Conservation (phyloP, 768 basidiomycete species). For the Boletellus ananas region DNA sequence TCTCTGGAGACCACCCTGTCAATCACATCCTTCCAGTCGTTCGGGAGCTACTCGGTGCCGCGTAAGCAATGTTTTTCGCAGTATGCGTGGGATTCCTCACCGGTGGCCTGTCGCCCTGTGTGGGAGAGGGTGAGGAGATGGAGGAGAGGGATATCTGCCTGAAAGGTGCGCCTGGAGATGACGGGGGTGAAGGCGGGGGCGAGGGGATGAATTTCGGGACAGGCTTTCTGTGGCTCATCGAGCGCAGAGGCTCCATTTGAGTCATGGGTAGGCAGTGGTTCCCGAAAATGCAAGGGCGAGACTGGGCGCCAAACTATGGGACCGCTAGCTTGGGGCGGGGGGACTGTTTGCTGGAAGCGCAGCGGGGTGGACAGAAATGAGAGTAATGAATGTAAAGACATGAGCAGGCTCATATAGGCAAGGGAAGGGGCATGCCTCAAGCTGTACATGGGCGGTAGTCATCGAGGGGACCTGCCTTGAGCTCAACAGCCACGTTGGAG, state of each 20-base stretch:
- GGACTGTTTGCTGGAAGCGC: slow-evolving; percentile 17
- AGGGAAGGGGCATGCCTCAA: slow-evolving; percentile 25
- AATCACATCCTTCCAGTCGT: slow-evolving; percentile 36
- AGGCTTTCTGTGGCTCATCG: slow-evolving; percentile 68
- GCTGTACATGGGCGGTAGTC: slow-evolving; percentile 31
- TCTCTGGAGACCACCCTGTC: slow-evolving; percentile 32
- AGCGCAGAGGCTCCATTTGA: slow-evolving; percentile 27
- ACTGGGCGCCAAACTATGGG: slow-evolving; percentile 10
- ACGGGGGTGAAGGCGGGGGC: slow-evolving; percentile 43
- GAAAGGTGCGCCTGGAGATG: slow-evolving; percentile 33
- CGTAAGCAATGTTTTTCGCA: slow-evolving; percentile 4
- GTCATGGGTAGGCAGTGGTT: slow-evolving; percentile 21
- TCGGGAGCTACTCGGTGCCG: slow-evolving; percentile 24
- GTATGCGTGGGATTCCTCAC: slow-evolving; percentile 18
- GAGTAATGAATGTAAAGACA: slow-evolving; percentile 26
- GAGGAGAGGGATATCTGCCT: slow-evolving; percentile 30
- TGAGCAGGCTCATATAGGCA: slow-evolving; percentile 31
- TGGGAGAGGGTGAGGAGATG: slow-evolving; percentile 18
- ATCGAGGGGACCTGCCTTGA: slow-evolving; percentile 32
- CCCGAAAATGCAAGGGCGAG: slow-evolving; percentile 5
- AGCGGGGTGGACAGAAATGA: slow-evolving; percentile 27
- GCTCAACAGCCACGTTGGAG: slow-evolving; percentile 34
- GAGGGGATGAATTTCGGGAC: slow-evolving; percentile 66
- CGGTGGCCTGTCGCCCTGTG: slow-evolving; percentile 28
- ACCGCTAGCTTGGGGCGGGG: slow-evolving; percentile 13